Evolutionary conservation across 345 rosid species (phyloP).

Genomic region (Eucalyptus sideroxylon): DNA sequence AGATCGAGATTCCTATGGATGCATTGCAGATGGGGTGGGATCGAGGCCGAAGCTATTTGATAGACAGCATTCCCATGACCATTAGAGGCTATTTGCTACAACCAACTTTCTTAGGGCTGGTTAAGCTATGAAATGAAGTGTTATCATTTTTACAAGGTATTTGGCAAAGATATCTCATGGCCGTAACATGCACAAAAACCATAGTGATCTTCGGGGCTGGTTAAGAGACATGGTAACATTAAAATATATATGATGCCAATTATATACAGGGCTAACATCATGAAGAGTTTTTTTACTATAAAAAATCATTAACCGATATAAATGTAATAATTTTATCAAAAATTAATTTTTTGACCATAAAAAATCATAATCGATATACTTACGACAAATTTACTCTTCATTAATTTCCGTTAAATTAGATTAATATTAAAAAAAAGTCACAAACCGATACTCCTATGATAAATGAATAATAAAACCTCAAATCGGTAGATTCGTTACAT

Average conservation of each 20-base stretch:
- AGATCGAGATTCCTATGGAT: neutral
- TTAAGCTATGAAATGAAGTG: neutral
- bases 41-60: neutral
- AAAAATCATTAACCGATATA: rapidly evolving
- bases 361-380: rapidly evolving
- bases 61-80: neutral
- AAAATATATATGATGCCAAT: neutral
- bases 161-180: neutral
- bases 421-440: too few relatives aligned
- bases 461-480: too few relatives aligned
- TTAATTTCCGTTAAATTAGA: rapidly evolving
- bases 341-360: too few relatives aligned
- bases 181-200: neutral
- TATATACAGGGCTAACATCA: neutral
- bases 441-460: too few relatives aligned
- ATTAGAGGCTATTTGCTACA: neutral
- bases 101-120: neutral
- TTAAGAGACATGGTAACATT: neutral
- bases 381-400: rapidly evolving
- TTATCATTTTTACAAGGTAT: neutral
- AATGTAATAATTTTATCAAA: too few relatives aligned
- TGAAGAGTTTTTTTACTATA: rapidly evolving
- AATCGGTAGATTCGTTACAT: rapidly evolving
- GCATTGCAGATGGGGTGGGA: neutral
- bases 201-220: too few relatives aligned